These are phyloP conservation scores for Saturnispora dispora DNA, from an alignment of 805 yeast genomes.

Conservation along the genomic window DNA sequence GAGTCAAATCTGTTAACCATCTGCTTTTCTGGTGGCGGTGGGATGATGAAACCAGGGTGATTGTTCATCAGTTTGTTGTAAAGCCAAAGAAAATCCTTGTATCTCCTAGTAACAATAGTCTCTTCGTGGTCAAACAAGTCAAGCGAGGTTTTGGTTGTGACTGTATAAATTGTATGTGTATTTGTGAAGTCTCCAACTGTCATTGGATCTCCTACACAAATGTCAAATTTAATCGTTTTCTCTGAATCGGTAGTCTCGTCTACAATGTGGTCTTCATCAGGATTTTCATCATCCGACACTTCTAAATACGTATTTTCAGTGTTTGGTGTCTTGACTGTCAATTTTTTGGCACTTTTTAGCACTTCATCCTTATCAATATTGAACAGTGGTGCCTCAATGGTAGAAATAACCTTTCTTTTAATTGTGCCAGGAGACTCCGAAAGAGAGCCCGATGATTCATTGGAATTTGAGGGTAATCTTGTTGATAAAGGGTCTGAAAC, in stretches of 20 bases:
- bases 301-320: neutral
- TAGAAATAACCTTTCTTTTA: slow-evolving; percentile 12
- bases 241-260: slow-evolving; percentile 5
- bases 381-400: slow-evolving; percentile 46
- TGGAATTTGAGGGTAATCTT: neutral
- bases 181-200: slow-evolving; percentile 86
- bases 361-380: slow-evolving; percentile 25
- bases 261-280: neutral
- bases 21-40: slow-evolving; percentile 95
- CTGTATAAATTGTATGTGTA: slow-evolving; percentile 81
- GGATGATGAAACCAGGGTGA: slow-evolving; percentile 85
- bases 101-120: slow-evolving; percentile 67
- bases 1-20: slow-evolving; percentile 87
- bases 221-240: slow-evolving; percentile 37
- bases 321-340: neutral
- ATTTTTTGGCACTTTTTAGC: neutral
- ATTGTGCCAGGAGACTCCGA: slow-evolving; percentile 24
- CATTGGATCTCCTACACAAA: slow-evolving; percentile 81
- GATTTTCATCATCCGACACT: neutral
- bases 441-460: slow-evolving; percentile 17
- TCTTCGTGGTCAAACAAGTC: slow-evolving; percentile 30
- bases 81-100: slow-evolving; percentile 89
- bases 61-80: slow-evolving; percentile 78
- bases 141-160: slow-evolving; percentile 51
- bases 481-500: slow-evolving; percentile 23